Evolutionary conservation across 2,329 filamentous ascomycete species (phyloP).

Genomic region (Geosmithia morbida): DNA sequence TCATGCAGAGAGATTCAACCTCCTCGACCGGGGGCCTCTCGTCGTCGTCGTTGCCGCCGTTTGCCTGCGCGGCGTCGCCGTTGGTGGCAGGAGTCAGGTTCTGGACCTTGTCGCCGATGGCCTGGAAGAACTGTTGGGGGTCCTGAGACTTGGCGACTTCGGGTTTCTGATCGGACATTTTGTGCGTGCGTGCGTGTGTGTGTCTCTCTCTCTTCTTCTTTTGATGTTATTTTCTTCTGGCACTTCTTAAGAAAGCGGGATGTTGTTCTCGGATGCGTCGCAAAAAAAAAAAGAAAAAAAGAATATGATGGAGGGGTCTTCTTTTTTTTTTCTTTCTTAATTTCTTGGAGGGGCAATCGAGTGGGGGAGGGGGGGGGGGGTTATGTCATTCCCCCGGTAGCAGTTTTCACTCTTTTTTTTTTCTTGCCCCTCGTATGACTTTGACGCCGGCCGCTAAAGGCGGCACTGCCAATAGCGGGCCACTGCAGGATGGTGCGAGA

Average conservation of each 20-base stretch:
- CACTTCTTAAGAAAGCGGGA: not conserved
- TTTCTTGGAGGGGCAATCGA: conserved; percentile 16
- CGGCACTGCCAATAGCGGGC: not conserved
- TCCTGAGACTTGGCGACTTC: conserved; percentile 16
- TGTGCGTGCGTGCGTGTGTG: conserved; percentile 1
- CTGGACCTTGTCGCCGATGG: conserved; percentile 47
- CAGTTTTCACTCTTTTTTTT: not conserved
- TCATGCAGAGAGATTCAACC: conserved; percentile 75
- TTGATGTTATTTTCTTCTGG: not conserved
- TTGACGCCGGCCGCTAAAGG: not conserved
- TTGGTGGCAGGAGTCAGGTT: conserved; percentile 24
- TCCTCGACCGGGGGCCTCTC: conserved; percentile 46
- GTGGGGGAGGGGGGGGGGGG: conserved; percentile 1
- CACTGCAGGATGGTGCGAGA: conserved; percentile 3
- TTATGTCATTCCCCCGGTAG: conserved; percentile 12
- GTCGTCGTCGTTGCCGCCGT: conserved; percentile 20
- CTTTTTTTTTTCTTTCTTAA: too few relatives aligned
- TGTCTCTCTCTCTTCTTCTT: not conserved
- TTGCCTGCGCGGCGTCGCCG: conserved; percentile 16
- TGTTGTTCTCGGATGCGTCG: not conserved
- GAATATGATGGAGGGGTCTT: conserved; percentile 11
- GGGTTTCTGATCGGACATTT: conserved; percentile 26
- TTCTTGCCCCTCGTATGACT: not conserved
- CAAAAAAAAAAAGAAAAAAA: conserved; percentile 1
- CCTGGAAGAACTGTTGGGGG: conserved; percentile 42